Conservation (phyloP, 1,284 basidiomycete genomes). For the Kalmanozyma brasiliensis region DNA sequence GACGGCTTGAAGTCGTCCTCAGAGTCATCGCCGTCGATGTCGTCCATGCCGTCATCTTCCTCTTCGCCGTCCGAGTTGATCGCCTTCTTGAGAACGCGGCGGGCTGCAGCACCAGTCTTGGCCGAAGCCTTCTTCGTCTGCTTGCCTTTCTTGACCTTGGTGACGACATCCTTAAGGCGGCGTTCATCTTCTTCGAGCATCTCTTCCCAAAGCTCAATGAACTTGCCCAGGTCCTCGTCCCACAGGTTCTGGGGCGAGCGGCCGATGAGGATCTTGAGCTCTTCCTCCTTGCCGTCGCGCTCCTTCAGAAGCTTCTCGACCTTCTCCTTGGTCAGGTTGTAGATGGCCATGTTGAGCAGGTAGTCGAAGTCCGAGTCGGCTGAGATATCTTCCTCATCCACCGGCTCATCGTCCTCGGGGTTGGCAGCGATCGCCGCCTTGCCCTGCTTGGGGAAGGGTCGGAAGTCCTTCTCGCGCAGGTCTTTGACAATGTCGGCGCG, state of each 20-base stretch:
- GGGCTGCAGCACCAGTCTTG: constrained; percentile 72
- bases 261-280: constrained; percentile 82
- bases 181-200: constrained; percentile 70
- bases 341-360: constrained; percentile 92
- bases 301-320: constrained; percentile 85
- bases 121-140: constrained; percentile 76
- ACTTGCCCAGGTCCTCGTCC: constrained; percentile 87
- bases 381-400: constrained; percentile 73
- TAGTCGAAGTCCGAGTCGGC: constrained; percentile 88
- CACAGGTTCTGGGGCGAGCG: constrained; percentile 86
- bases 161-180: constrained; percentile 72
- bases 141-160: constrained; percentile 72
- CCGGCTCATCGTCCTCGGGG: constrained; percentile 66
- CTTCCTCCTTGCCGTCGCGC: constrained; percentile 83
- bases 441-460: constrained; percentile 83
- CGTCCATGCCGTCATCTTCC: constrained; percentile 38
- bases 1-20: constrained; percentile 56
- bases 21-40: constrained; percentile 40
- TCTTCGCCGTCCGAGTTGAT: constrained; percentile 73
- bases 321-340: constrained; percentile 94
- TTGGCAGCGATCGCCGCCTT: constrained; percentile 78
- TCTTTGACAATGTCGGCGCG: constrained; percentile 87
- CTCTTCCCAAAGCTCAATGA: constrained; percentile 86
- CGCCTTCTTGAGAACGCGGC: constrained; percentile 70
- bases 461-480: constrained; percentile 82